A percentile compares a stretch with the other conserved stretches of the same genome.
phyloP scores from a whole-genome alignment of 768 basidiomycete genomes.

The Panaeolus cyanescens region DNA sequence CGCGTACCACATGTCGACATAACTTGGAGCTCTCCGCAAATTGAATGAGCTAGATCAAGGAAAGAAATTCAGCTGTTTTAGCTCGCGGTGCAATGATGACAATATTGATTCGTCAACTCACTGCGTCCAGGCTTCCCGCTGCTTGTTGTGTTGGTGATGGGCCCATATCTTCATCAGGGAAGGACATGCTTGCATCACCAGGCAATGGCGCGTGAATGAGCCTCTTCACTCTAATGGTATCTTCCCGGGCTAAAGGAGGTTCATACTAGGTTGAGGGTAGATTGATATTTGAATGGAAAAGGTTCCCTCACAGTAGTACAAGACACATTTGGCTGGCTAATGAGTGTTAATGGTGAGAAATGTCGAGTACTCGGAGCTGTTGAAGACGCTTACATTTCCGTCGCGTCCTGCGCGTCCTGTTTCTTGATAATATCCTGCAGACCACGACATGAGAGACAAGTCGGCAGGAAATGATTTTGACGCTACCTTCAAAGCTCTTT shows the following conservation, averaged over 20 bases:
- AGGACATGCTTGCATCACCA: conserved; percentile 43
- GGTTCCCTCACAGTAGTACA: conserved; percentile 71
- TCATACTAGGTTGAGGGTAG: neutral
- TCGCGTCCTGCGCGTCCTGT: conserved; percentile 85
- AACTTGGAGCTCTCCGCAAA: conserved; percentile 59
- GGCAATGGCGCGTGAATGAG: conserved; percentile 51
- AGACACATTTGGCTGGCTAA: conserved; percentile 77
- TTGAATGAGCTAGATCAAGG: conserved; percentile 32
- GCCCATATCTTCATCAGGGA: conserved; percentile 33
- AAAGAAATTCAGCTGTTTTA: neutral
- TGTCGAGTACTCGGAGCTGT: neutral
- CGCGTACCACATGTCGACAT: conserved; percentile 74
- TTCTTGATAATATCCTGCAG: conserved; percentile 82
- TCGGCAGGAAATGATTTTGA: neutral
- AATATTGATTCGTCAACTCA: conserved; percentile 39
- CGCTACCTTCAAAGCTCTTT: conserved; percentile 77
- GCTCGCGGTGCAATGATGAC: neutral
- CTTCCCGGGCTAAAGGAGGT: conserved; percentile 65
- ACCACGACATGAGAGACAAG: conserved; percentile 1
- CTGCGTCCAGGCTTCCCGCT: conserved; percentile 61
- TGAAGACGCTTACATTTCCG: conserved; percentile 51
- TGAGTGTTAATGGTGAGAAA: neutral
- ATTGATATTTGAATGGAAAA: neutral
- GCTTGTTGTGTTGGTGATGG: conserved; percentile 71
- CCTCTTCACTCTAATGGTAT: conserved; percentile 55